A percentile compares a stretch with the other conserved stretches of the same genome.
phyloP scores from a whole-genome alignment of 345 rosid genomes.

The Aquilaria yunnanensis region DNA sequence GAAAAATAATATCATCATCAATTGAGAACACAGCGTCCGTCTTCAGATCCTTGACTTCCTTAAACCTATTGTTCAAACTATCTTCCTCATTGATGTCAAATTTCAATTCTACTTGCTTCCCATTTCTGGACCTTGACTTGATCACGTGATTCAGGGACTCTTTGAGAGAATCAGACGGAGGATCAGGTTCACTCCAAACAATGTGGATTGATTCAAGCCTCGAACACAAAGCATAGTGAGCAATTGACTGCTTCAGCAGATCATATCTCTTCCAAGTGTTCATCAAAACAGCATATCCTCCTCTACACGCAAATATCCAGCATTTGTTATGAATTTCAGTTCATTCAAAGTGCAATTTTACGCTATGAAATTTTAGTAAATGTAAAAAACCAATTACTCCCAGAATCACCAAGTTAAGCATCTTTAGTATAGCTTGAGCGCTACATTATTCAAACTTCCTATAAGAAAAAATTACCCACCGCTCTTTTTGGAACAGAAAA shows the following conservation, averaged over 20 bases:
- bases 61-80: slow-evolving; percentile 17
- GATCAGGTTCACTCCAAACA: slow-evolving; percentile 18
- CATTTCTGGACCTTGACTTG: slow-evolving; percentile 7
- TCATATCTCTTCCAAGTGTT: slow-evolving; percentile 20
- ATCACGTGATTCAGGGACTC: slow-evolving; percentile 9
- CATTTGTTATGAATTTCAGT: background rate
- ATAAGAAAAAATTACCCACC: no score
- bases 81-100: slow-evolving; percentile 11
- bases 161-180: slow-evolving; percentile 11
- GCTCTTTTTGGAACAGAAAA: no score
- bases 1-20: slow-evolving; percentile 25
- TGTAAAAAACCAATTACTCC: no score
- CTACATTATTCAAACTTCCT: no score
- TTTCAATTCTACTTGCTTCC: slow-evolving; percentile 1
- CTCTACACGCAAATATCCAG: slow-evolving; percentile 8
- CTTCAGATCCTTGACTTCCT: slow-evolving; percentile 14
- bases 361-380: no score
- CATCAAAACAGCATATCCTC: slow-evolving; percentile 21
- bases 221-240: slow-evolving; percentile 21
- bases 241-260: slow-evolving; percentile 17
- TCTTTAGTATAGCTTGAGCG: no score
- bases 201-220: slow-evolving; percentile 11
- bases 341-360: no score
- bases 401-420: no score
- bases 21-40: slow-evolving; percentile 29